Evolutionary conservation across 2,329 filamentous ascomycete species (phyloP), one percentile per base, ranked within the genome.

Genomic region (Aspergillus intermedius): DNA sequence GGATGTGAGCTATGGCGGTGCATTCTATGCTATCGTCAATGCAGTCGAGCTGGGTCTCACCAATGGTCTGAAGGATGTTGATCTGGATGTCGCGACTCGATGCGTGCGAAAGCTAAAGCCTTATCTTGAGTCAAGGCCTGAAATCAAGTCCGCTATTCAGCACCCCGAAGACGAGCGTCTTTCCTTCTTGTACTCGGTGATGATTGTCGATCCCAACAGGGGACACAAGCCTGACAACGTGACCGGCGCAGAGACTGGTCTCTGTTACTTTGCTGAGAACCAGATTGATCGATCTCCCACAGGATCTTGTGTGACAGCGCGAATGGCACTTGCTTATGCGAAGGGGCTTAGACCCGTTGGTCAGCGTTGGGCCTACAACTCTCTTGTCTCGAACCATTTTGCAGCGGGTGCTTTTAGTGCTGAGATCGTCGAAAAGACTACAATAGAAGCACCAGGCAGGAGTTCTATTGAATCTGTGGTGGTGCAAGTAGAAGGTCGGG

Each of bases 231-330:
- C 54, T 10, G 42, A 21, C 2, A 56, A 47, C 4, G 56, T 58
- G 3, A 44, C 46, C 3, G 63, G 64, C 5, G 60, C 62, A 7
- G 74, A 76, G 51, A 69, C 67, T 0, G 73, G 73, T 0, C 50
- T 75, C 0, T 75, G 71, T 54, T 71, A 70, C 59, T 72, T 76
- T 50, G 72, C 72, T 0, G 68, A 74, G 23, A 67, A 71, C 46
- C 70, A 76, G 51, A 68, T 78, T 39, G 75, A 80, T 55, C 66
- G 74, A 15, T 67, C 68, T 45, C 66, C 62, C 1, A 71, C 68
- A 8, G 69, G 69, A 2, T 60, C 62, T 12, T 70, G 64, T 46
- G 69, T 72, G 7, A 60, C 65, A 6, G 69, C 68, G 3, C 59
- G 69, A 3, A 59, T 68, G 51, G 66, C 68, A 6, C 55, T 69